phyloP scores from a whole-genome alignment of 768 basidiomycete species.

The Collybiopsis luxurians region DNA sequence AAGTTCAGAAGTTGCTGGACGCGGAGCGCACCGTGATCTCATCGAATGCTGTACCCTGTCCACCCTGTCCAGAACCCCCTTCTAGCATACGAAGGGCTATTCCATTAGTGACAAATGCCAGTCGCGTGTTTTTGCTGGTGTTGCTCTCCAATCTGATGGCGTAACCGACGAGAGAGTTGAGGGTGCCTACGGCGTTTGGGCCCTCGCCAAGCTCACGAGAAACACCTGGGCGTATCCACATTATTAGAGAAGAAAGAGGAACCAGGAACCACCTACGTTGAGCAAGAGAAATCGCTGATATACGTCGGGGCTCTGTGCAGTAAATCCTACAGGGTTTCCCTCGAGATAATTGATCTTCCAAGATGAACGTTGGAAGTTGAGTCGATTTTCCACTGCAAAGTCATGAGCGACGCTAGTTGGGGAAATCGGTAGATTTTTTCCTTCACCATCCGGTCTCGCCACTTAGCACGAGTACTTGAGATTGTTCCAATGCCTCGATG shows the following conservation, averaged over 20 bases:
- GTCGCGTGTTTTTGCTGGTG: slow-evolving; percentile 71
- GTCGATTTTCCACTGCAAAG: slow-evolving; percentile 89
- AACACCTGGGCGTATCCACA: slow-evolving; percentile 43
- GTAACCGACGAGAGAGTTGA: slow-evolving; percentile 84
- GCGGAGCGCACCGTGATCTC: slow-evolving; percentile 77
- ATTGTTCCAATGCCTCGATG: slow-evolving; percentile 59
- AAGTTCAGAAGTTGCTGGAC: neutral
- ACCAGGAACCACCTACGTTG: slow-evolving; percentile 49
- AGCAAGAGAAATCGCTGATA: slow-evolving; percentile 93
- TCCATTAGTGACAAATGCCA: slow-evolving; percentile 90
- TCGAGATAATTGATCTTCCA: slow-evolving; percentile 82
- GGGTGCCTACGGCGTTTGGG: slow-evolving; percentile 72
- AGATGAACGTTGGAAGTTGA: slow-evolving; percentile 90
- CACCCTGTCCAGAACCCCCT: slow-evolving; percentile 64
- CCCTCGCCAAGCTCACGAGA: slow-evolving; percentile 90
- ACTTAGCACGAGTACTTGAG: slow-evolving; percentile 84
- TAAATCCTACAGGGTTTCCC: slow-evolving; percentile 88
- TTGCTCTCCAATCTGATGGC: slow-evolving; percentile 92
- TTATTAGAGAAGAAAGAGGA: neutral
- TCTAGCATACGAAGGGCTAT: slow-evolving; percentile 98
- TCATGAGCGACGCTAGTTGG: slow-evolving; percentile 3
- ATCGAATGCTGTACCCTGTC: slow-evolving; percentile 81
- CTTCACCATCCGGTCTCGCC: slow-evolving; percentile 44
- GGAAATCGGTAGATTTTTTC: too few relatives aligned
- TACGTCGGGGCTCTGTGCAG: slow-evolving; percentile 93